Conservation (phyloP, 1,139 yeast species). For the Wickerhamomyces sp. region DNA sequence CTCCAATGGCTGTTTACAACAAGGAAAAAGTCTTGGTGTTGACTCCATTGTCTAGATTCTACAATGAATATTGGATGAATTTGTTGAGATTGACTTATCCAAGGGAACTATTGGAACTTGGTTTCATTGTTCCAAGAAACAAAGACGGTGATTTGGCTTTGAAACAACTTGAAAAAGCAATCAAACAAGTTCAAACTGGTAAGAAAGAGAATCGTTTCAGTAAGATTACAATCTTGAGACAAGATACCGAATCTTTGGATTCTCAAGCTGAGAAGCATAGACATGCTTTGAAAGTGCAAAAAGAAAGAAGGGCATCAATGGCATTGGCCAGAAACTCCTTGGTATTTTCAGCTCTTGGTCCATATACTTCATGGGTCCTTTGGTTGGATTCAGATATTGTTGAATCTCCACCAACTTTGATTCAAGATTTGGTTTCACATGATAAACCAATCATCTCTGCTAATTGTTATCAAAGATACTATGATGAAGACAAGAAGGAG, state of each 20-base stretch:
- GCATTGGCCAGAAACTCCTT: conserved; percentile 91
- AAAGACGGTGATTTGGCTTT: conserved; percentile 77
- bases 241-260: conserved; percentile 73
- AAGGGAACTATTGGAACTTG: conserved; percentile 76
- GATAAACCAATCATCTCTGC: conserved; percentile 87
- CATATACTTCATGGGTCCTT: conserved; percentile 88
- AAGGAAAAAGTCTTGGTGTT: conserved; percentile 77
- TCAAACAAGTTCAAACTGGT: conserved; percentile 61
- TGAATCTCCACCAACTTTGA: conserved; percentile 75
- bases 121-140: conserved; percentile 84
- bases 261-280: conserved; percentile 76
- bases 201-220: conserved; percentile 58
- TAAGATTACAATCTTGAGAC: conserved; percentile 82
- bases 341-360: conserved; percentile 82
- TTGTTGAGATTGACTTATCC: conserved; percentile 72
- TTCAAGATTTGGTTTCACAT: conserved; percentile 85
- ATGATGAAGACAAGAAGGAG: conserved; percentile 50
- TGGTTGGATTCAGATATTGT: conserved; percentile 95
- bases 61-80: conserved; percentile 84
- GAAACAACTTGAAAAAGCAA: conserved; percentile 62
- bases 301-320: conserved; percentile 85
- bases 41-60: conserved; percentile 85
- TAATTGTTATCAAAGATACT: conserved; percentile 83
- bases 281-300: conserved; percentile 73
- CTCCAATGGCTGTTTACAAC: conserved; percentile 64